Base-by-base conservation (phyloP, 805 yeast species). In the Metschnikowia vanudenii region DNA sequence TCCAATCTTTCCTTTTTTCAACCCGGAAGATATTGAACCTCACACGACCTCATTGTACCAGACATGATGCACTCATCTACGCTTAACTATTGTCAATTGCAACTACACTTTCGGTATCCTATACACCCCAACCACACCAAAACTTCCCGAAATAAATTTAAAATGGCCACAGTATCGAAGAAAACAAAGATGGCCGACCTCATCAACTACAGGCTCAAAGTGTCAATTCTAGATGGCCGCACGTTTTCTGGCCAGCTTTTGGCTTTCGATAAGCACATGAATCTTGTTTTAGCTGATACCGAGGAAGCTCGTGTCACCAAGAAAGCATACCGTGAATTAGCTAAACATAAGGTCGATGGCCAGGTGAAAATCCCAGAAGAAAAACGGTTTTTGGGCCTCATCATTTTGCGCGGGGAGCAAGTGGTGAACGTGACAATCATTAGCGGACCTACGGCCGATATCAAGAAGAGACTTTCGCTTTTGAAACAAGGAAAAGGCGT, bases 261-360 rank as follows among this genome's bases (percentile, higher is more conserved):
- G 52, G 90, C 98, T 7, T 92, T 88, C 63, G 99, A 94, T 64
- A 84, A 84, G 60, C 86, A 85, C 62, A 83, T 91, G 84, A 92
- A 92, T 64, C 62, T 92, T 14, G 96, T 94, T 12, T 69, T 92
- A 28, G 77, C 86, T 11, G 94, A 91, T 53, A 80, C 94, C 35
- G 90, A 88, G 58, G 99, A 92, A 62, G 81, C 81, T 58, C 75
- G 97, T 53, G 66, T 83, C 10, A 82, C 96, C 4, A 83, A 81
- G 56, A 81, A 81, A 51, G 76, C 87, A 42, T 62, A 50, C 51
- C 60, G 52, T 18, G 69, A 62, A 51, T 62, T 72, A 56, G 68
- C 62, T 51, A 66, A 58, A 50, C 49, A 49, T n/a, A 54, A 60
- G 5, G 54, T 42, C 44, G 39, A 57, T 49, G 50, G 55, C 43